These are phyloP conservation scores for Tuber melanosporum DNA, from an alignment of 495 filamentous ascomycete species.

Conservation along the genomic window DNA sequence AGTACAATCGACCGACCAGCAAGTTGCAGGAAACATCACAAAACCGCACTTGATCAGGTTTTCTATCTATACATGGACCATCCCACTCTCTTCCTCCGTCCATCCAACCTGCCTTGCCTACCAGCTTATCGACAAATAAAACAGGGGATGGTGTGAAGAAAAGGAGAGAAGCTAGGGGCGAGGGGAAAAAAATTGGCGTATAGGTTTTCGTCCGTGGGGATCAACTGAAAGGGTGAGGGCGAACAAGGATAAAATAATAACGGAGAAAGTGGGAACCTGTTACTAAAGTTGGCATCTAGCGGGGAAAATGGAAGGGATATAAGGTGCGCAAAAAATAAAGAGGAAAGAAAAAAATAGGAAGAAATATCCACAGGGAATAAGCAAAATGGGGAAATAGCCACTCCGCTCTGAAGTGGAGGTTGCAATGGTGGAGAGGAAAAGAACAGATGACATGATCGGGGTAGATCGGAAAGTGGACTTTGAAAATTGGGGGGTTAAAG, in stretches of 20 bases:
- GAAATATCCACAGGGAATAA: neutral
- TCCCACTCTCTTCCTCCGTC: neutral
- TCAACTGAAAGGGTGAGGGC: neutral
- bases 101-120: neutral
- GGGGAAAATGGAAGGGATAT: neutral
- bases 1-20: neutral
- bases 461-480: neutral
- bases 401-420: neutral
- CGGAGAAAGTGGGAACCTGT: neutral
- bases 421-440: neutral
- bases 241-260: neutral
- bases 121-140: neutral
- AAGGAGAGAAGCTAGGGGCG: neutral
- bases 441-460: neutral
- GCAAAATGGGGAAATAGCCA: neutral
- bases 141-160: neutral
- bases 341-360: neutral
- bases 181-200: neutral
- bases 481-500: constrained; percentile 37
- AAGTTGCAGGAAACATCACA: neutral
- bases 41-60: neutral
- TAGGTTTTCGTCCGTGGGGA: neutral
- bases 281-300: neutral
- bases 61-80: neutral
- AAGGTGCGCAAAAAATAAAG: neutral